These are phyloP conservation scores for Rhizophora mangle DNA, from an alignment of 345 rosid species.

Conservation along the genomic window DNA sequence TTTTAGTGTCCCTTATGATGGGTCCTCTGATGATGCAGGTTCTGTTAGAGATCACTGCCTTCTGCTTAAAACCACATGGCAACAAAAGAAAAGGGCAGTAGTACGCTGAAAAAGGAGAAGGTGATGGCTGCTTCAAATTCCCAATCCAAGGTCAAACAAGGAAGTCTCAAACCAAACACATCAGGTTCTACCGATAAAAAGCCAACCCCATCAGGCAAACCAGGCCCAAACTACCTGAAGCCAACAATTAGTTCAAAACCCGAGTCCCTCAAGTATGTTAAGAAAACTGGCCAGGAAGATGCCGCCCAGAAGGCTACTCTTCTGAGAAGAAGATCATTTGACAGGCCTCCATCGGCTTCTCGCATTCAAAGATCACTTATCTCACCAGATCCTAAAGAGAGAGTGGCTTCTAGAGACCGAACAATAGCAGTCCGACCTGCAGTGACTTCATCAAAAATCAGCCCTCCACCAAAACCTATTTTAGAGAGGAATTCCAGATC, in stretches of 20 bases:
- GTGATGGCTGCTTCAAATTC: constrained; percentile 25
- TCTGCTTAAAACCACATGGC: constrained; percentile 31
- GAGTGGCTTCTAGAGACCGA: constrained; percentile 25
- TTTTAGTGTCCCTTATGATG: no score
- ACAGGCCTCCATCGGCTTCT: constrained; percentile 52
- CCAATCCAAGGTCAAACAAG: constrained; percentile 20
- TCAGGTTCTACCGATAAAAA: constrained; percentile 21
- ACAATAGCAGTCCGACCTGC: constrained; percentile 27
- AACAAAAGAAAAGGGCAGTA: constrained; percentile 23
- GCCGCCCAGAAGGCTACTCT: constrained; percentile 30
- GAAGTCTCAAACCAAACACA: constrained; percentile 17
- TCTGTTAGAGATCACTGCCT: background rate
- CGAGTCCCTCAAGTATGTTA: constrained; percentile 32
- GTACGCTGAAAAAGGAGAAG: constrained; percentile 36
- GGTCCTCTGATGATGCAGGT: constrained; percentile 3
- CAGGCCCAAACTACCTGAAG: constrained; percentile 55
- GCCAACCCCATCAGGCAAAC: constrained; percentile 3
- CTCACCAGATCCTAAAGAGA: constrained; percentile 39
- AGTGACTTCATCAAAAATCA: constrained; percentile 28
- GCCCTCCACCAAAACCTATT: constrained; percentile 15
- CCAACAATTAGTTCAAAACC: constrained; percentile 55
- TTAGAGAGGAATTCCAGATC: constrained; percentile 36
- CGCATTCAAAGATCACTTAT: constrained; percentile 32
- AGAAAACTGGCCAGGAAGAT: constrained; percentile 39
- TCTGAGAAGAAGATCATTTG: constrained; percentile 73